These are phyloP conservation scores for Chrysosphaeria jannelii DNA, from an alignment of 2,329 filamentous ascomycete species.

Conservation along the genomic window DNA sequence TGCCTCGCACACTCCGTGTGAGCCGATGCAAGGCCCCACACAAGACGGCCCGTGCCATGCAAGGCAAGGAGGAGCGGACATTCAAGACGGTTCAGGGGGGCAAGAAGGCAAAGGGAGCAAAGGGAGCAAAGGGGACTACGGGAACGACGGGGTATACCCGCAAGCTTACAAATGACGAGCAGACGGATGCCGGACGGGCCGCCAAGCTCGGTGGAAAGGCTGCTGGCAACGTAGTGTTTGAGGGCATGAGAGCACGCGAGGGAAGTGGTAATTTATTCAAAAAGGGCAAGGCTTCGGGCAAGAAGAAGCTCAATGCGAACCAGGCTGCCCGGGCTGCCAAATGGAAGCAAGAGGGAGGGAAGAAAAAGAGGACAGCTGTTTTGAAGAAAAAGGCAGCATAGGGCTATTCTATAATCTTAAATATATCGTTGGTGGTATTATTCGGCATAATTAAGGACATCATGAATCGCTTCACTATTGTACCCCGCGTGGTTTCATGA, in stretches of 20 bases:
- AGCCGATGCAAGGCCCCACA: slow-evolving; percentile 51
- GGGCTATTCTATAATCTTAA: too few species aligned
- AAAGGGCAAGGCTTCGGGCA: slow-evolving; percentile 2
- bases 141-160: slow-evolving; percentile 30
- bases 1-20: slow-evolving; percentile 69
- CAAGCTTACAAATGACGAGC: slow-evolving; percentile 35
- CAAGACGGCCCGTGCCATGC: slow-evolving; percentile 22
- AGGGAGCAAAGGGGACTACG: too few species aligned
- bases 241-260: slow-evolving; percentile 43
- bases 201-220: slow-evolving; percentile 43
- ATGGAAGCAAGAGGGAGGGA: slow-evolving; percentile 4
- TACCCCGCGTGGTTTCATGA: too few species aligned
- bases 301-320: slow-evolving; percentile 15
- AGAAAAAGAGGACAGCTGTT: too few species aligned
- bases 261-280: slow-evolving; percentile 27
- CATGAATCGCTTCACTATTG: too few species aligned
- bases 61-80: neutral
- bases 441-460: too few species aligned
- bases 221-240: slow-evolving; percentile 30
- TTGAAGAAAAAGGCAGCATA: too few species aligned
- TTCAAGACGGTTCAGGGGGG: slow-evolving; percentile 3
- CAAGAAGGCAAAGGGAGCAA: slow-evolving; percentile 6
- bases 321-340: slow-evolving; percentile 4
- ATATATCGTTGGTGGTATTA: too few species aligned
- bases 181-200: slow-evolving; percentile 42